Evolutionary conservation across 2,329 filamentous ascomycete species (phyloP), one percentile per base, ranked within the genome.

Genomic region (Penicillium sp.): DNA sequence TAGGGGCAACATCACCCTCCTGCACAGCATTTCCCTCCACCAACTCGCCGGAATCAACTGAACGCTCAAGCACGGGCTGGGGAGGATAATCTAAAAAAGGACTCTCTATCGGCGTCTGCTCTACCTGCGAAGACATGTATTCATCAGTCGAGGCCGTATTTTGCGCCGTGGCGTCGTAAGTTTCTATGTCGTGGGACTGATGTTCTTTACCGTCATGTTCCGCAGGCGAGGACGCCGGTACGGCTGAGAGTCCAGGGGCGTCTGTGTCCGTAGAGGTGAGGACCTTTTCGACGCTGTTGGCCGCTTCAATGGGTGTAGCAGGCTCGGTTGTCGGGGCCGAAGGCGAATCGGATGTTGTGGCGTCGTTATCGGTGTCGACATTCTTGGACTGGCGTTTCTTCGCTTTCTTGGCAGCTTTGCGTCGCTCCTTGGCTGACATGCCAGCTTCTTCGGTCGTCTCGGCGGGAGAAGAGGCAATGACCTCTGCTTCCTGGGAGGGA

Each of bases 331-430:
- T n/a, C n/a, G n/a, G n/a, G n/a, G n/a, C n/a, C n/a, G n/a, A n/a
- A n/a, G n/a, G n/a, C n/a, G n/a, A n/a, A n/a, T n/a, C n/a, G 35
- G 36, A 31, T 19, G n/a, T 15, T 31, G 49, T 13, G 47, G 59
- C 38, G 45, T 67, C 61, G 15, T 63, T 55, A 15, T 68, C 64
- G 45, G 51, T 57, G 45, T 69, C 68, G 44, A 65, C 57, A 48
- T 57, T 68, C 52, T 73, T 71, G 17, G 72, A 75, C 39, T 71
- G 68, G 45, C 68, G 70, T 59, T 70, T 73, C 60, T 74, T 75
- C 31, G 78, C 76, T 58, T 82, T 81, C 61, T 81, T 80, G 62
- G 81, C 82, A 12, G 71, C 77, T 62, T 81, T 82, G 65, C 79
- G 77, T 60, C 77, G 79, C 55, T 68, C 67, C 49, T 77, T 72